Evolutionary conservation across 2,329 filamentous ascomycete genomes (phyloP).

Genomic region (Botrytis pseudocinerea): DNA sequence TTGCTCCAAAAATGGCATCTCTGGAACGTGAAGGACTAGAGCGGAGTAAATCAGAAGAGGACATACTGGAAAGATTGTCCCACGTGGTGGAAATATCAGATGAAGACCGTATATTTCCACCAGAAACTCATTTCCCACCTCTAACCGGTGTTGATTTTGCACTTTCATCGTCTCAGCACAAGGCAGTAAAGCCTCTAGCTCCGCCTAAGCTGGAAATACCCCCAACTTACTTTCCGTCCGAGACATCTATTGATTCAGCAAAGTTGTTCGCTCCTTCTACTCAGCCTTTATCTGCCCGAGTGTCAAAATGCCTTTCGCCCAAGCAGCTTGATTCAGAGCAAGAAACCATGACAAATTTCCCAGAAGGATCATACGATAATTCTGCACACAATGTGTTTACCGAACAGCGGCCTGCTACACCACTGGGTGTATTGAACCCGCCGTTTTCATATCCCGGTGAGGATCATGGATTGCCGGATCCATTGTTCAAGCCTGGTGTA

Average conservation of each 20-base stretch:
- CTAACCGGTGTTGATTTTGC: background rate
- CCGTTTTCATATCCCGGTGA: slow-evolving; percentile 2
- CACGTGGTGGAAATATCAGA: slow-evolving; percentile 7
- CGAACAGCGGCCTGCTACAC: slow-evolving; percentile 3
- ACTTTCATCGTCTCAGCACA: background rate
- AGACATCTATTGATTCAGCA: slow-evolving; percentile 1
- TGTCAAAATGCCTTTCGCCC: background rate
- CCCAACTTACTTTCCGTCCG: slow-evolving; percentile 8
- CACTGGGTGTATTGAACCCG: slow-evolving; percentile 7
- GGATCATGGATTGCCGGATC: slow-evolving; percentile 7
- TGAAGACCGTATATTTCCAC: background rate
- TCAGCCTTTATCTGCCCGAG: background rate
- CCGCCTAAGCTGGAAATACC: background rate
- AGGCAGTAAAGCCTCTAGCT: background rate
- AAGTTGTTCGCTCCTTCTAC: slow-evolving; percentile 14
- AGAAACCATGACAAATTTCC: background rate
- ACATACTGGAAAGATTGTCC: slow-evolving; percentile 15
- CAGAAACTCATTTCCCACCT: background rate
- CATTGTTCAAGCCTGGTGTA: slow-evolving; percentile 9
- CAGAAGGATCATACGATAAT: background rate
- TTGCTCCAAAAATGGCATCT: slow-evolving; percentile 7
- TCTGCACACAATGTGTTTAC: slow-evolving; percentile 5
- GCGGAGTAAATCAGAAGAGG: slow-evolving; percentile 7
- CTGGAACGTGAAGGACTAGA: background rate
- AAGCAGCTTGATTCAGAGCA: background rate